Evolutionary conservation across 208 protist species (phyloP).

Genomic region (Trypanosoma mega): DNA sequence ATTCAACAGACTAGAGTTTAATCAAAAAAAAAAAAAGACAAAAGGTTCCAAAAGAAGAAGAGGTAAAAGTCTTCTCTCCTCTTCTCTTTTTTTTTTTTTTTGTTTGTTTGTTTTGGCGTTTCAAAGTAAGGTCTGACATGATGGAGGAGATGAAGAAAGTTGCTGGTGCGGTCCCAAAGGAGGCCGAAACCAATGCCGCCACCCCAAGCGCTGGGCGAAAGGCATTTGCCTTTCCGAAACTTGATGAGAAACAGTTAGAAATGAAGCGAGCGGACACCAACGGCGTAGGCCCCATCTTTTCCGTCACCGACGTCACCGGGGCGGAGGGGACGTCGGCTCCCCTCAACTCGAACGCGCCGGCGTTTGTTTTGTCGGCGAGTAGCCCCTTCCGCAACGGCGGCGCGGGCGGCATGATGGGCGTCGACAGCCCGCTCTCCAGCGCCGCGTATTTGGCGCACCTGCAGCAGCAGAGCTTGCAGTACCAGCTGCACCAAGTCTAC

Average conservation of each 20-base stretch:
- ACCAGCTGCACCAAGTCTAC: slow-evolving; percentile 38
- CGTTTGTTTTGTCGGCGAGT: slow-evolving; percentile 17
- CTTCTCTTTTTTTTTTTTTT: slow-evolving; percentile 8
- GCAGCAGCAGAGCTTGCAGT: slow-evolving; percentile 46
- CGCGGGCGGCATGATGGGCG: neutral
- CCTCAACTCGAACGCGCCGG: slow-evolving; percentile 25
- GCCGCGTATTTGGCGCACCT: slow-evolving; percentile 22
- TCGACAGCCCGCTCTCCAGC: slow-evolving; percentile 24
- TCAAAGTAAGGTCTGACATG: too few species aligned
- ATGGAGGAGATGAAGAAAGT: too few species aligned
- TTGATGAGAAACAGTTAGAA: slow-evolving; percentile 39
- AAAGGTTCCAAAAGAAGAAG: too few species aligned
- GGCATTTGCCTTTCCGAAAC: slow-evolving; percentile 22
- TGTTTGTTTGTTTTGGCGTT: slow-evolving; percentile 4
- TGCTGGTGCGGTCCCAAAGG: neutral
- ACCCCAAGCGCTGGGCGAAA: slow-evolving; percentile 4
- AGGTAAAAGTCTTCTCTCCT: neutral
- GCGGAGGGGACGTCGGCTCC: slow-evolving; percentile 18
- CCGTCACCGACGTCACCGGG: slow-evolving; percentile 10
- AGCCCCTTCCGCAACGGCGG: slow-evolving; percentile 9
- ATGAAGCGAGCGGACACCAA: slow-evolving; percentile 25
- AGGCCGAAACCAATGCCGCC: neutral
- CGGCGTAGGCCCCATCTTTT: slow-evolving; percentile 9
- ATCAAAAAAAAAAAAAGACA: too few species aligned
- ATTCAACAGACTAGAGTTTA: too few species aligned